These are phyloP conservation scores for Sarocladiaceae sp. DNA, from an alignment of 2,329 filamentous ascomycete genomes.

Conservation along the genomic window DNA sequence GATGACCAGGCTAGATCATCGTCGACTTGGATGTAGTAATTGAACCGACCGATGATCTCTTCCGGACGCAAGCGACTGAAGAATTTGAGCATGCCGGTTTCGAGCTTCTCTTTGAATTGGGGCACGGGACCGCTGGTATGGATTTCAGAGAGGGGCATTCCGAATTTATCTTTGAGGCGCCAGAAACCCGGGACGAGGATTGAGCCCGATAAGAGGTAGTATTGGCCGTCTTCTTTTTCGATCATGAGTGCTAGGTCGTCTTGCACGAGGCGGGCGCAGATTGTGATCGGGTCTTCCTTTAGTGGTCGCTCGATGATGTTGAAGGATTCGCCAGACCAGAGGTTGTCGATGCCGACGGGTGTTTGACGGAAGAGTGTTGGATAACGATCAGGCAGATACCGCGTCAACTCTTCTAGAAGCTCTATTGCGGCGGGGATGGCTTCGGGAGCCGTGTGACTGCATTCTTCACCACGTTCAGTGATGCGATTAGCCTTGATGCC, in stretches of 20 bases:
- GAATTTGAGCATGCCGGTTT: conserved; percentile 78
- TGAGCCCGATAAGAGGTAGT: conserved; percentile 73
- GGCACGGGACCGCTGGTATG: conserved; percentile 75
- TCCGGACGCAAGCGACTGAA: conserved; percentile 68
- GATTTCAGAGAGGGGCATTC: conserved; percentile 74
- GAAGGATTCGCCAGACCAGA: conserved; percentile 67
- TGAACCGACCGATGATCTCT: conserved; percentile 61
- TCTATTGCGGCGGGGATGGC: conserved; percentile 71
- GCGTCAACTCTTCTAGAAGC: conserved; percentile 66
- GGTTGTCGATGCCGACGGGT: conserved; percentile 62
- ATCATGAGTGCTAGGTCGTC: conserved; percentile 85
- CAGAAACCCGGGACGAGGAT: conserved; percentile 80
- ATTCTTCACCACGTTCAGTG: conserved; percentile 59
- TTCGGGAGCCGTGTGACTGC: conserved; percentile 64
- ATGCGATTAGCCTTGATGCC: conserved; percentile 67
- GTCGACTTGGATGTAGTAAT: conserved; percentile 88
- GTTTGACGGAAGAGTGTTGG: conserved; percentile 65
- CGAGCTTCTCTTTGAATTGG: conserved; percentile 64
- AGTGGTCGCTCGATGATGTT: conserved; percentile 62
- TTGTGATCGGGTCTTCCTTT: conserved; percentile 73
- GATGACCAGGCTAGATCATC: conserved; percentile 70
- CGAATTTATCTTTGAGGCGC: conserved; percentile 75
- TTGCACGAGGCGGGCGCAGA: conserved; percentile 67
- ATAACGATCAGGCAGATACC: conserved; percentile 72
- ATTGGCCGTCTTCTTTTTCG: conserved; percentile 69